Base-by-base conservation (phyloP, 805 yeast species). In the Candida endomychidarum region DNA sequence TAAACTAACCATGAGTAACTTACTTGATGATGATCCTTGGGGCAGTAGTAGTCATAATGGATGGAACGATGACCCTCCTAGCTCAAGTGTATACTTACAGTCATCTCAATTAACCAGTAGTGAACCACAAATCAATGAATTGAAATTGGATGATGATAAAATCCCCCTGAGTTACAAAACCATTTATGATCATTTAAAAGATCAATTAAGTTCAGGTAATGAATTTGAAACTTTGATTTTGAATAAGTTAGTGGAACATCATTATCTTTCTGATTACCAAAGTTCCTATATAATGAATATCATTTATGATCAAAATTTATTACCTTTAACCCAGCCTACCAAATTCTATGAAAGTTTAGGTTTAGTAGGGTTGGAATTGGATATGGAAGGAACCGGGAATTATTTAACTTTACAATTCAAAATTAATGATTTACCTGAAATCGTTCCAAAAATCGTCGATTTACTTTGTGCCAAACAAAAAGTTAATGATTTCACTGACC, bases 351-450 rank as follows among this genome's bases (percentile, higher is more conserved):
- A 65, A 42, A 49, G 60, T 19, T 43, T 70, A 32, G 77, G 74
- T 5, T 57, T 72, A 31, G 50, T 68, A 25, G 65, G 70, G 1
- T 58, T 71, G 44, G 77, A 72, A 51, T 54, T 70, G 19, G 64
- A 62, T n/a, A 47, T 49, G 10, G 54, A 69, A 3, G 77, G 75
- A 2, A 40, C 65, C 1, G 75, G 73, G 0, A 74, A 69, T 46
- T 69, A 50, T 45, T 71, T 67, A n/a, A 63, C 73, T 12, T 52
- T 72, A 27, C 70, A 67, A 49, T 63, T 62, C 46, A 53, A 57
- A 40, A 49, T 59, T 41, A 47, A 48, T 17, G 57, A 52, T 19
- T 61, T 71, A 23, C 76, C 76, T 1, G 57, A 56, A 20, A 50
- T 71, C 23, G 59, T 68, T 0, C 28, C 42, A 6, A 46, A 46